Conservation (phyloP, 345 rosid species). For the Eutrema japonicum region DNA sequence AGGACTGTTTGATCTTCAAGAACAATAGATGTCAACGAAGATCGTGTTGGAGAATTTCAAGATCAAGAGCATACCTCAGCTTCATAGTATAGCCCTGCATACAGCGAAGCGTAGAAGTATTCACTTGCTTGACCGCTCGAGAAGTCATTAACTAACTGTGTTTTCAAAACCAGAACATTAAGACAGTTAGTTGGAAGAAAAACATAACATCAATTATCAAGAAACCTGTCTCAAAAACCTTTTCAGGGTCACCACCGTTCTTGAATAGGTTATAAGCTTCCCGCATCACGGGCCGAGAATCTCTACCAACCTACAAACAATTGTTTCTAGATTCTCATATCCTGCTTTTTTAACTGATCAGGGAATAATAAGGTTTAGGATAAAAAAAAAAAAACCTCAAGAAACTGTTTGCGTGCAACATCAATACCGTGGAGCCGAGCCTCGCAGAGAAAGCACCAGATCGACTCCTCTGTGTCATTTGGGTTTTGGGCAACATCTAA, state of each 20-base stretch:
- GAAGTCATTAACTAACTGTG: constrained; percentile 67
- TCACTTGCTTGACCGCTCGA: constrained; percentile 56
- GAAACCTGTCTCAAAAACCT: constrained; percentile 49
- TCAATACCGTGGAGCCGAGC: constrained; percentile 68
- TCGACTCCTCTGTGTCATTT: constrained; percentile 91
- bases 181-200: not conserved
- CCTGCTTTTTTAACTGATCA: not conserved
- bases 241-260: constrained; percentile 86
- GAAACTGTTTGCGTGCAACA: constrained; percentile 67
- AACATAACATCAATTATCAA: not conserved
- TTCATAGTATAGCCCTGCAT: constrained; percentile 83
- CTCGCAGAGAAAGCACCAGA: constrained; percentile 93
- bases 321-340: not conserved
- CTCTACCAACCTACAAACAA: constrained; percentile 78
- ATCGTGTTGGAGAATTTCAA: constrained; percentile 15
- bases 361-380: not conserved
- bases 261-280: constrained; percentile 79
- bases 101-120: constrained; percentile 74
- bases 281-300: constrained; percentile 80
- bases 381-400: constrained; percentile 53
- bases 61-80: constrained; percentile 62
- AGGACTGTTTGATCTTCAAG: not conserved
- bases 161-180: not conserved
- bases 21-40: not conserved
- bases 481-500: constrained; percentile 93